A percentile compares a stretch with the other conserved stretches of the same genome.
Evolutionary conservation across 208 protist species (phyloP).

Genomic region (Plasmodiophora brassicae): DNA sequence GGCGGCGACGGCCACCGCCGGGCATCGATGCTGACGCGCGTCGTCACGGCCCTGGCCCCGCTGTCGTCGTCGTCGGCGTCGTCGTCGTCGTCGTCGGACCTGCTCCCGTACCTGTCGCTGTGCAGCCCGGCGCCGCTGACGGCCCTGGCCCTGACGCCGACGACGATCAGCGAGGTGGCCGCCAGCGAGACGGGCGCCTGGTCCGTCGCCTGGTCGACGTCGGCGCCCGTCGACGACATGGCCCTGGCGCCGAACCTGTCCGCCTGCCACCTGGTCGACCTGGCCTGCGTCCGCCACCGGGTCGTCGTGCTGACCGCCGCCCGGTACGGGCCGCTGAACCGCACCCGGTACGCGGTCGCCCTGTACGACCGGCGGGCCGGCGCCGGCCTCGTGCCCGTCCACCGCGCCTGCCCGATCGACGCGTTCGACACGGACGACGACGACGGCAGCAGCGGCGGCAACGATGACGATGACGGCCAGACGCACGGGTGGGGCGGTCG

Average conservation of each 20-base stretch:
- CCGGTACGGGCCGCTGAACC: not conserved
- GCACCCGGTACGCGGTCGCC: not conserved
- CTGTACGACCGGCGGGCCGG: no score
- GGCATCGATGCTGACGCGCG: no score
- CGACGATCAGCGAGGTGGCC: not conserved
- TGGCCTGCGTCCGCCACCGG: not conserved
- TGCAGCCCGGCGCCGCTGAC: not conserved
- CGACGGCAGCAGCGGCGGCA: no score
- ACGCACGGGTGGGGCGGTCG: no score
- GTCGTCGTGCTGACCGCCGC: not conserved
- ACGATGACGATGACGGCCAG: no score
- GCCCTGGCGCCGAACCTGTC: not conserved
- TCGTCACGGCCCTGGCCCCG: no score
- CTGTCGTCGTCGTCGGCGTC: not conserved
- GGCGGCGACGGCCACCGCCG: not conserved
- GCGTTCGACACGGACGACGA: no score
- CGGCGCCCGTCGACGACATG: not conserved
- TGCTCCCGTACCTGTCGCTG: not conserved
- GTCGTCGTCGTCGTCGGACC: not conserved
- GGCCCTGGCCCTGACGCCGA: not conserved
- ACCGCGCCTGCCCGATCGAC: no score
- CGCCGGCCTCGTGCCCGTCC: no score
- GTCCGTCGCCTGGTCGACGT: not conserved
- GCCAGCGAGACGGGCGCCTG: not conserved
- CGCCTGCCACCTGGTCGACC: not conserved